Base-by-base conservation (phyloP, 2,329 filamentous ascomycete species). In the Cladosporium sp. region DNA sequence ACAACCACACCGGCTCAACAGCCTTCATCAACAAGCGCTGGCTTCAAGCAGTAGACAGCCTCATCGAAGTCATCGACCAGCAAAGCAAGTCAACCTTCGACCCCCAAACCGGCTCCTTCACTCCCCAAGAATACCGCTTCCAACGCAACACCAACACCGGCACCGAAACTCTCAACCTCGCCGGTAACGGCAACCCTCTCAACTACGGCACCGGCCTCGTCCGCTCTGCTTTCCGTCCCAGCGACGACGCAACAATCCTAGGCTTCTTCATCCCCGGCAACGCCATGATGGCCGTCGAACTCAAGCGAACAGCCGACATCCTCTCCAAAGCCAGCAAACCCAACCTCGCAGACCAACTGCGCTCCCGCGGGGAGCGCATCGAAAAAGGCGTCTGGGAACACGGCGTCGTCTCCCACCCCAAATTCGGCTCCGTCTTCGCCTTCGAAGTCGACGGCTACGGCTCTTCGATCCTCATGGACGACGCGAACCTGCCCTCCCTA, bases 191-290 rank as follows among this genome's bases (percentile, higher is more conserved):
- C n/a, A 99, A 99, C 70, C 94, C 94, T 0, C 78, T 99, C 15
- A 92, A 90, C 65, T 81, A 79, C 64, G 90, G 86, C 17, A 97
- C 94, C 0, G 91, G 91, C 0, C 82, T 99, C 1, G 82, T 97
- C 48, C 85, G 94, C 58, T 96, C 90, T 39, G 93, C 94, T 0
- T 99, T 99, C 76, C 84, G 94, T 1, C 94, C 94, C 4, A 96
- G 90, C 62, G 94, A 99, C 67, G 94, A 99, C 71, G 91, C 94
- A 2, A 95, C 91, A 0, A 97, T 94, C 36, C 79, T 99, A 3
- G 92, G 92, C 44, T 99, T 91, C 78, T 90, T 96, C 71, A 96
- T 99, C 64, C 94, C 94, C 0, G 87, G 90, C 36, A 99, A 99
- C 70, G 94, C 94, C 22, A 93, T 96, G 87, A 96, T 99, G 81